Evolutionary conservation across 805 yeast genomes (phyloP).

Genomic region (Zygosaccharomyces gambellarensis): DNA sequence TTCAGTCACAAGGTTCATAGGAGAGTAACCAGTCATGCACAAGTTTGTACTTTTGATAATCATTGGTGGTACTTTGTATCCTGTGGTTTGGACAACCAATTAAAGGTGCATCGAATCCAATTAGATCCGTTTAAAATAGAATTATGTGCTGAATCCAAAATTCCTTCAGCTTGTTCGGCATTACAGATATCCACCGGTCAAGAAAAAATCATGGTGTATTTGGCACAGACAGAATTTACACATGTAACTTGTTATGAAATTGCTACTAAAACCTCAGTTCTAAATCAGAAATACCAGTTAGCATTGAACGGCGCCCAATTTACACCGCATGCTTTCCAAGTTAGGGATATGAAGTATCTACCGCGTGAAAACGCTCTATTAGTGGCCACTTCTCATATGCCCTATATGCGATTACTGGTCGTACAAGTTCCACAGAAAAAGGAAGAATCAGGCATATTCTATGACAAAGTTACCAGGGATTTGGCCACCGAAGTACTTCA

Average conservation of each 20-base stretch:
- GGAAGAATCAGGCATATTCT: slow-evolving; percentile 11
- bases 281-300: slow-evolving; percentile 25
- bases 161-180: slow-evolving; percentile 51
- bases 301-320: slow-evolving; percentile 74
- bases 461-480: slow-evolving; percentile 27
- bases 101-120: slow-evolving; percentile 33
- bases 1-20: slow-evolving; percentile 34
- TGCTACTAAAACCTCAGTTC: neutral
- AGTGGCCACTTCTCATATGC: slow-evolving; percentile 72
- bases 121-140: slow-evolving; percentile 3
- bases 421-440: slow-evolving; percentile 39
- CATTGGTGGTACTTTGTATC: slow-evolving; percentile 42
- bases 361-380: slow-evolving; percentile 35
- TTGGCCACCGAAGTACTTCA: slow-evolving; percentile 29
- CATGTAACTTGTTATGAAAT: slow-evolving; percentile 43
- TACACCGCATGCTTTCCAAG: slow-evolving; percentile 52
- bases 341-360: slow-evolving; percentile 21
- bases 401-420: slow-evolving; percentile 65
- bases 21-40: slow-evolving; percentile 37
- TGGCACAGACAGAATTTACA: slow-evolving; percentile 59
- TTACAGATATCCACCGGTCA: slow-evolving; percentile 36
- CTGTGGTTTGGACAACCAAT: slow-evolving; percentile 54
- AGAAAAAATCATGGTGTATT: slow-evolving; percentile 37
- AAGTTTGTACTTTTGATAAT: slow-evolving; percentile 16
- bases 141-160: slow-evolving; percentile 30